Percentiles rank a stretch among this genome's conserved stretches.
These are phyloP conservation scores for Cyberlindnera xishuangbannaensis DNA, from an alignment of 805 yeast genomes.

Conservation along the genomic window DNA sequence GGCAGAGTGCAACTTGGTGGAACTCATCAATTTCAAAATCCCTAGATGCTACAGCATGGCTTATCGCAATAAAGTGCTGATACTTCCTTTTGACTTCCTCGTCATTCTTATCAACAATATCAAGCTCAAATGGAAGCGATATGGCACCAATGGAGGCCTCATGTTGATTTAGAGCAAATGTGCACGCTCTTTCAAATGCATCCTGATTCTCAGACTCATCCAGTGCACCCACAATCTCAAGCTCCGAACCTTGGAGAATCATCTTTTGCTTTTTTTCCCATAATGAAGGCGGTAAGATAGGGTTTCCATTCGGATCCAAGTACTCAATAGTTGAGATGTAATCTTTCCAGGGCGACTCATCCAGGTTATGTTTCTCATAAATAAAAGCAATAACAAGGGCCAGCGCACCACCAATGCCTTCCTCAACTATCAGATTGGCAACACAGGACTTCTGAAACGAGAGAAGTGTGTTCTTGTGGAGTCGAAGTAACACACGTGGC, in stretches of 20 bases:
- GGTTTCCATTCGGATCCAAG: slow-evolving; percentile 25
- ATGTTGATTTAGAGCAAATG: slow-evolving; percentile 25
- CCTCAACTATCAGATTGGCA: slow-evolving; percentile 61
- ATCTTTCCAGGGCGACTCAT: slow-evolving; percentile 75
- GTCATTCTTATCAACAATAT: slow-evolving; percentile 23
- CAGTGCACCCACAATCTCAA: slow-evolving; percentile 56
- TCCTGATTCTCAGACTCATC: slow-evolving; percentile 39
- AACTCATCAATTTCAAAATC: slow-evolving; percentile 77
- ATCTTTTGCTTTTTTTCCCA: slow-evolving; percentile 52
- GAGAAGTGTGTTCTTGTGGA: slow-evolving; percentile 56
- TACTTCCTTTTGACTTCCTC: slow-evolving; percentile 27
- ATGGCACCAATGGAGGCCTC: slow-evolving; percentile 24
- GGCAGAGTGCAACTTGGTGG: slow-evolving; percentile 74
- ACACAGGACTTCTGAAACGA: slow-evolving; percentile 56
- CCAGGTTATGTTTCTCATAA: slow-evolving; percentile 61
- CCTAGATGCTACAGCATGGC: slow-evolving; percentile 63
- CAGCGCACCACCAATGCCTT: slow-evolving; percentile 54
- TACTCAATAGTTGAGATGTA: slow-evolving; percentile 51
- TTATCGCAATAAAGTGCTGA: slow-evolving; percentile 47
- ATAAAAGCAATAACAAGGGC: slow-evolving; percentile 64
- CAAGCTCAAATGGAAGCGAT: slow-evolving; percentile 27
- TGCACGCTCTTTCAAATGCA: slow-evolving; percentile 33
- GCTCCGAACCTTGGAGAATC: slow-evolving; percentile 48
- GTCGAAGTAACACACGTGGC: slow-evolving; percentile 38
- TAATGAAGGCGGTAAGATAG: slow-evolving; percentile 53